A percentile compares a stretch with the other conserved stretches of the same genome.
phyloP scores from a whole-genome alignment of 768 basidiomycete genomes.

The Trametes sanguinea region DNA sequence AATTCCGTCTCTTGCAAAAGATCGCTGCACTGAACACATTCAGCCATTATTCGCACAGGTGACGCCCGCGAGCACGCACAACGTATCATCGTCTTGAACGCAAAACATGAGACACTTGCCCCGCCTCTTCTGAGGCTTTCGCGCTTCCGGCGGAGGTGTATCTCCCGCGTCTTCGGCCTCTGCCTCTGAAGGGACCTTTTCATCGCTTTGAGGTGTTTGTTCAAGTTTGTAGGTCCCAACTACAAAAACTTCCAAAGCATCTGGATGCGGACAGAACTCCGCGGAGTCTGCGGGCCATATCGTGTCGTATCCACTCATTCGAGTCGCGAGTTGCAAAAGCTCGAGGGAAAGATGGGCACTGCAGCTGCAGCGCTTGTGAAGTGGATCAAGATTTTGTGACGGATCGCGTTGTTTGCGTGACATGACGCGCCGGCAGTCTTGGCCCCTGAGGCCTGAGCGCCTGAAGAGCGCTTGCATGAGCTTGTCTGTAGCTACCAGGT shows the following conservation, averaged over 20 bases:
- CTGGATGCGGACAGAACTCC: slow-evolving; percentile 83
- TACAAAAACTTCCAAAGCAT: slow-evolving; percentile 63
- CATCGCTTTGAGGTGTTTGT: slow-evolving; percentile 26
- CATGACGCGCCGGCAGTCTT: not conserved
- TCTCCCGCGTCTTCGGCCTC: slow-evolving; percentile 4
- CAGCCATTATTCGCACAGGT: not conserved
- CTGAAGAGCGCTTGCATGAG: not conserved
- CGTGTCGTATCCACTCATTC: slow-evolving; percentile 52
- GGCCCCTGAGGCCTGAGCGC: no score
- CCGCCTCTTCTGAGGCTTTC: slow-evolving; percentile 44
- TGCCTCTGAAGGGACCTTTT: not conserved
- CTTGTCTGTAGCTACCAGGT: not conserved
- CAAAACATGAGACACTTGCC: slow-evolving; percentile 78
- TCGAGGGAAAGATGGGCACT: no score
- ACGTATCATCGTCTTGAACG: slow-evolving; percentile 37
- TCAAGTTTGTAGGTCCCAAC: slow-evolving; percentile 92
- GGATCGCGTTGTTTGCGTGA: not conserved
- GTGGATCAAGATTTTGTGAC: no score
- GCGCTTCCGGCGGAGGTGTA: not conserved
- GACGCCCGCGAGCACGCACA: slow-evolving; percentile 33
- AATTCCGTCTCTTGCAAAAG: slow-evolving; percentile 69
- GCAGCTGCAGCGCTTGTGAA: no score
- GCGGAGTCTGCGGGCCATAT: slow-evolving; percentile 85
- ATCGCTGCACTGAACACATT: slow-evolving; percentile 38
- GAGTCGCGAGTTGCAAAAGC: no score